These are phyloP conservation scores for Schizopora paradoxa DNA, from an alignment of 1,284 basidiomycete genomes.

Conservation along the genomic window DNA sequence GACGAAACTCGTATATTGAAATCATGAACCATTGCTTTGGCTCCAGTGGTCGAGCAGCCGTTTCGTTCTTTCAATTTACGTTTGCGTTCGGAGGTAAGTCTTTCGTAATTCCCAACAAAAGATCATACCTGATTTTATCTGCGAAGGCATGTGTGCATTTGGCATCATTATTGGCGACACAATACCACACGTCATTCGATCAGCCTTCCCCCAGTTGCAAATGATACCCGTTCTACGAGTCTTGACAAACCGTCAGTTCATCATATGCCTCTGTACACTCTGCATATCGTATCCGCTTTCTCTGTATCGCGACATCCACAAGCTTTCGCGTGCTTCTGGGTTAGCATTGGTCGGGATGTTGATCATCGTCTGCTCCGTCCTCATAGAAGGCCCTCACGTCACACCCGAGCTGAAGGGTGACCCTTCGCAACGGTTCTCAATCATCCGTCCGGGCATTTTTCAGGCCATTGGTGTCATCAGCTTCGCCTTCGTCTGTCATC, in stretches of 20 bases:
- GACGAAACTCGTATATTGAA: slow-evolving; percentile 90
- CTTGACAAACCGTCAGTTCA: slow-evolving; percentile 82
- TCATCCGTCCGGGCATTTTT: slow-evolving; percentile 76
- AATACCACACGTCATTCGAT: slow-evolving; percentile 90
- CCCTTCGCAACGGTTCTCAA: slow-evolving; percentile 60
- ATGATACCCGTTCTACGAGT: slow-evolving; percentile 68
- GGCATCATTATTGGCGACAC: slow-evolving; percentile 96
- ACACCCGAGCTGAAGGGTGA: slow-evolving; percentile 75
- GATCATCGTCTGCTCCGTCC: slow-evolving; percentile 86
- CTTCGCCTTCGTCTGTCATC: slow-evolving; percentile 93
- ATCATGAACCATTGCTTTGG: slow-evolving; percentile 97
- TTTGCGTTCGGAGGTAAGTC: slow-evolving; percentile 91
- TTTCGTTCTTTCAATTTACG: slow-evolving; percentile 96
- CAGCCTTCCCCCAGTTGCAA: slow-evolving; percentile 74
- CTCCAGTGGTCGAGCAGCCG: slow-evolving; percentile 78
- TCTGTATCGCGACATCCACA: slow-evolving; percentile 95
- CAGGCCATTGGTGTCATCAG: slow-evolving; percentile 94
- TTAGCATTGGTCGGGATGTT: slow-evolving; percentile 91
- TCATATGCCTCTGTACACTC: slow-evolving; percentile 81
- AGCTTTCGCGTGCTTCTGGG: slow-evolving; percentile 87
- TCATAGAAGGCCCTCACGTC: slow-evolving; percentile 83
- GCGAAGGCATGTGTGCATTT: slow-evolving; percentile 88
- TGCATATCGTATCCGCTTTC: slow-evolving; percentile 93
- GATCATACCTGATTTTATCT: slow-evolving; percentile 10
- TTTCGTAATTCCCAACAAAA: slow-evolving; percentile 10